Evolutionary conservation across 139 green algal genomes (phyloP).

Genomic region (Pseudopediastrum boryanum): DNA sequence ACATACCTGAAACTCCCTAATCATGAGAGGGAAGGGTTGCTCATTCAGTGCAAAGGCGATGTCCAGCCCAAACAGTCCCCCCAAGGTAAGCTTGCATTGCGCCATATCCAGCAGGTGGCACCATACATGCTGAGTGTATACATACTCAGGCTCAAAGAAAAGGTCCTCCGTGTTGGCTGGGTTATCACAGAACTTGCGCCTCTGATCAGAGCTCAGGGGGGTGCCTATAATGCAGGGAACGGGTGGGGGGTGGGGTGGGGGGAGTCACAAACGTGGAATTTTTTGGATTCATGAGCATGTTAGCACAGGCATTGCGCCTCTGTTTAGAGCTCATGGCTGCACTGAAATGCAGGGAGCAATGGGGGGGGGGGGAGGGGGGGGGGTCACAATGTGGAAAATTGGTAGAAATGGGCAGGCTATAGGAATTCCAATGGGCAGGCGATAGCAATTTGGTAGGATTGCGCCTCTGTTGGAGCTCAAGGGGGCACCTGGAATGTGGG

Average conservation of each 20-base stretch:
- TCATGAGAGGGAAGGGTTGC: too few relatives aligned
- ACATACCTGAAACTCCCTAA: too few relatives aligned
- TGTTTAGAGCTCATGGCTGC: background rate
- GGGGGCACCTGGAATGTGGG: too few relatives aligned
- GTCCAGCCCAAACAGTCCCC: background rate
- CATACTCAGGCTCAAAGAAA: background rate
- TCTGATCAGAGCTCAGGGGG: background rate
- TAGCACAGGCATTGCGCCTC: background rate
- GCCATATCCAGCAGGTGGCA: background rate
- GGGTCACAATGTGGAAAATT: too few relatives aligned
- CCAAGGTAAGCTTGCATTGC: background rate
- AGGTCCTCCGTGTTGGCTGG: background rate
- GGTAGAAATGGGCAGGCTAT: too few relatives aligned
- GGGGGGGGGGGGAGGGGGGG: too few relatives aligned
- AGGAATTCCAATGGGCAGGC: too few relatives aligned
- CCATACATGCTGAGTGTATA: background rate
- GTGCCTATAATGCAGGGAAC: background rate
- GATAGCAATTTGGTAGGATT: too few relatives aligned
- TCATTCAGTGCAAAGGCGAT: too few relatives aligned
- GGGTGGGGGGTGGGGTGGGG: background rate
- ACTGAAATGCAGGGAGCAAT: background rate
- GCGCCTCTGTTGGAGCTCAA: too few relatives aligned
- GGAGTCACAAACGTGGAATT: background rate
- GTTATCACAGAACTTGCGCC: conserved; percentile 4
- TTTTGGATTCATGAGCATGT: background rate